phyloP scores from a whole-genome alignment of 305 asterid species.

The Rubia tinctorum region DNA sequence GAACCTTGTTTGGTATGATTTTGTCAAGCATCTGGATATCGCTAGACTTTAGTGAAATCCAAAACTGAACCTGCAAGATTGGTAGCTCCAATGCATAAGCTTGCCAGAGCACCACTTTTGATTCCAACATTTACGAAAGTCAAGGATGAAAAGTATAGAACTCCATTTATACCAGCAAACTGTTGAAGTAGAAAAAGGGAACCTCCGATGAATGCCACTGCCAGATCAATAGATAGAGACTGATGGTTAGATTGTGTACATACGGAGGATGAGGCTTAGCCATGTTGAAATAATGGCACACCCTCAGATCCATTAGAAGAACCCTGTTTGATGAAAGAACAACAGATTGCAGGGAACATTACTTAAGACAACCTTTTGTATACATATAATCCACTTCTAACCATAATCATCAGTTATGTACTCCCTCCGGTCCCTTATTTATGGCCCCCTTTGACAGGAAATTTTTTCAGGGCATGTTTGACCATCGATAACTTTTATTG shows the following conservation, averaged over 20 bases:
- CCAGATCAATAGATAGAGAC: slow-evolving; percentile 24
- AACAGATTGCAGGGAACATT: background rate
- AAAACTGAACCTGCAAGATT: slow-evolving; percentile 62
- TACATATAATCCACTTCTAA: background rate
- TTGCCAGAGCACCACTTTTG: slow-evolving; percentile 64
- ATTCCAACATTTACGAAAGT: slow-evolving; percentile 81
- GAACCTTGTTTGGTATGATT: background rate
- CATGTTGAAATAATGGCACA: background rate
- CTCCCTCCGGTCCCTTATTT: too few relatives aligned
- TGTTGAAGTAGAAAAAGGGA: slow-evolving; percentile 78
- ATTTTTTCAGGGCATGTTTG: too few relatives aligned
- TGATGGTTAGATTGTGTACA: background rate
- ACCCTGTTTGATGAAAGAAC: background rate
- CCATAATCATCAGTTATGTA: background rate
- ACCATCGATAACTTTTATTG: too few relatives aligned
- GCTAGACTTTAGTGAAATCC: background rate
- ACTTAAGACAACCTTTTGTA: background rate
- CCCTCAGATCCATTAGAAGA: background rate
- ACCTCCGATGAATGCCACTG: slow-evolving; percentile 86
- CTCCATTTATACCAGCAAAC: slow-evolving; percentile 84
- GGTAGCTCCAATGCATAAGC: slow-evolving; percentile 66
- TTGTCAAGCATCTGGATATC: slow-evolving; percentile 4
- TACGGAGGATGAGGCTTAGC: background rate
- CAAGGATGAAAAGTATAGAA: slow-evolving; percentile 83
- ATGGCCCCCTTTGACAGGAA: too few relatives aligned